Conservation (phyloP, 2,329 filamentous ascomycete species). For the Pseudopithomyces chartarum region DNA sequence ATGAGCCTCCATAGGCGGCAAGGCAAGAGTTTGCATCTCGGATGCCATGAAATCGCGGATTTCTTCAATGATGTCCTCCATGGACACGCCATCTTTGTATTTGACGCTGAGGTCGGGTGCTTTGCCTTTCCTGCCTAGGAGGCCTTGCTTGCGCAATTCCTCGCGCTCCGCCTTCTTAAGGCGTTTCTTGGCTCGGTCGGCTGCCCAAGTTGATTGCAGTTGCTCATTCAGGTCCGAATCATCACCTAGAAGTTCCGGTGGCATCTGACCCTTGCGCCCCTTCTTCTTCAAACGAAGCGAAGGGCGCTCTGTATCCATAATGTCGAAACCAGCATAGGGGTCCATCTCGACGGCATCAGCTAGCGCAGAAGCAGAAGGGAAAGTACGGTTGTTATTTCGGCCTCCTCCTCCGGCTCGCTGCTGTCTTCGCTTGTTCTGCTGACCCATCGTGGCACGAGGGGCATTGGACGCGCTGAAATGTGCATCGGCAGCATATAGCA, state of each 20-base stretch:
- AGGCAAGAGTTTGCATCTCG: conserved; percentile 66
- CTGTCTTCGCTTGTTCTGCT: conserved; percentile 33
- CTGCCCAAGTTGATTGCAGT: conserved; percentile 48
- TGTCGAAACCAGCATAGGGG: conserved; percentile 73
- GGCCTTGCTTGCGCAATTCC: conserved; percentile 50
- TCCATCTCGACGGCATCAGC: conserved; percentile 64
- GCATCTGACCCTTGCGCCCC: conserved; percentile 60
- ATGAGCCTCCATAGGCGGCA: conserved; percentile 84
- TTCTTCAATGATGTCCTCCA: conserved; percentile 73
- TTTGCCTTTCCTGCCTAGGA: conserved; percentile 51
- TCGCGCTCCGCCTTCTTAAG: conserved; percentile 54
- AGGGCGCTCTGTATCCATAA: conserved; percentile 81
- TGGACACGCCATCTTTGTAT: conserved; percentile 73
- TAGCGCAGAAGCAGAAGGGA: conserved; percentile 61
- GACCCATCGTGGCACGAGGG: conserved; percentile 21
- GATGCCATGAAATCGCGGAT: conserved; percentile 72
- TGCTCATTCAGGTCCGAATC: conserved; percentile 51
- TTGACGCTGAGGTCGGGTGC: conserved; percentile 64
- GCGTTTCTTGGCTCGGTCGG: conserved; percentile 53
- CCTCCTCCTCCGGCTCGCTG: conserved; percentile 19
- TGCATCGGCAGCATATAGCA: conserved; percentile 60
- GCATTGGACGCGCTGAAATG: conserved; percentile 26
- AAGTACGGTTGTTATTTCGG: conserved; percentile 36
- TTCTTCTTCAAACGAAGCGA: conserved; percentile 70
- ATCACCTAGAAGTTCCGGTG: conserved; percentile 46